A percentile compares a stretch with the other conserved stretches of the same genome.
phyloP scores from a whole-genome alignment of 352 stramenopile species.

The Globisporangium acanthophoron region DNA sequence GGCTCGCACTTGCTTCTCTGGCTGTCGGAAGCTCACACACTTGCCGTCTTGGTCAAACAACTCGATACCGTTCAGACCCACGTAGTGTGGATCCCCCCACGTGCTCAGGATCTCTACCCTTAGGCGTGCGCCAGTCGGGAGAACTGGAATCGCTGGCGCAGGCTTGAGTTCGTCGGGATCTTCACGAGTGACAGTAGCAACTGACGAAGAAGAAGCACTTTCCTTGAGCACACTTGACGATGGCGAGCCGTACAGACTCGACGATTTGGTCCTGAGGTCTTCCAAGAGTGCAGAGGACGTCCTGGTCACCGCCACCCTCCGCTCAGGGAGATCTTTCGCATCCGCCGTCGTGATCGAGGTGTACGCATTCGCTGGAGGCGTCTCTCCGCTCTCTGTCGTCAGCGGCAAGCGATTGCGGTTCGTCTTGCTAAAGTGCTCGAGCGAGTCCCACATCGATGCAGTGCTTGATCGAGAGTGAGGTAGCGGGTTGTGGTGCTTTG shows the following conservation, averaged over 20 bases:
- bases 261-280: constrained; percentile 4
- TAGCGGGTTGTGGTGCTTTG: neutral
- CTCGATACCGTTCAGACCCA: constrained; percentile 88
- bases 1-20: constrained; percentile 47
- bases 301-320: constrained; percentile 1
- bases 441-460: constrained; percentile 50
- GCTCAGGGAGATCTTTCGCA: neutral
- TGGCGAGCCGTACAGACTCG: neutral
- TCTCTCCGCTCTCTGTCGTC: neutral
- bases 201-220: neutral
- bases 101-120: constrained; percentile 80
- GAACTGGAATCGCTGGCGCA: constrained; percentile 36
- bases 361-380: neutral
- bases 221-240: neutral
- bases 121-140: constrained; percentile 57
- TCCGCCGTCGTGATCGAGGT: neutral
- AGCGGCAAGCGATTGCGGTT: constrained; percentile 48
- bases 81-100: constrained; percentile 88
- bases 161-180: neutral
- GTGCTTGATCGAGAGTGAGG: neutral
- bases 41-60: constrained; percentile 74
- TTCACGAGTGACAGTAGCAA: neutral
- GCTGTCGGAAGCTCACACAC: constrained; percentile 41
- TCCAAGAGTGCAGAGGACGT: constrained; percentile 11
- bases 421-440: constrained; percentile 80